Evolutionary conservation across 1,139 yeast genomes (phyloP), one percentile per base, ranked within the genome.

Genomic region (Geotrichum candidum): DNA sequence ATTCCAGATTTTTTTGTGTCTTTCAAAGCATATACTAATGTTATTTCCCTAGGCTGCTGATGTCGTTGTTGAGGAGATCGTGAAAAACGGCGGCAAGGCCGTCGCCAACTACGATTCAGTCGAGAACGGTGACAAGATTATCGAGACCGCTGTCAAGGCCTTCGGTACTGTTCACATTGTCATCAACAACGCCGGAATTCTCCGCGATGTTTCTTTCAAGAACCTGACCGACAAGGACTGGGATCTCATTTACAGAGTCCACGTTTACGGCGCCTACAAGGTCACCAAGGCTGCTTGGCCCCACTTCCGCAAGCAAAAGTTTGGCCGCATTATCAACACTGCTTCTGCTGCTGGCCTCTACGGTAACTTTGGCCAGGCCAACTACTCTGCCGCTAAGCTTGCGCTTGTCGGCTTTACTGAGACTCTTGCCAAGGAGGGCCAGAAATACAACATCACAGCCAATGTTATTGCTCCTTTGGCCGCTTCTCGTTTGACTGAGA

Each of bases 291-390:
- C 96, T 46, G 97, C 97, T 55, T 94, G 98, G 98, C 94, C 96
- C 31, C 81, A 88, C 73, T 84, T 94, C 80, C 85, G 85, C 72
- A 79, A 88, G 70, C 98, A 94, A 76, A 83, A 84, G 66, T 94
- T 79, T 73, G 99, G 99, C 68, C 82, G 98, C 71, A 82, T 94
- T 69, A 78, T 94, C 71, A 92, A 90, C 81, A 92, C 98, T 27
- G 86, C 96, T 54, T 91, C 97, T 5, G 97, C 98, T 31, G 98
- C 98, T 57, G 98, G 98, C 50, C 81, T 94, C 68, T 94, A 88
- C 74, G 99, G 99, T 68, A 91, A 91, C 79, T 94, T 91, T 77
- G 99, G 99, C 61, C 99, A 94, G 77, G 85, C 97, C 57, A 94
- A 94, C 79, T 94, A 94, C 78, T 86, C 97, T 1, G 95, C 97